Evolutionary conservation across 495 filamentous ascomycete species (phyloP), one percentile per base, ranked within the genome.

Genomic region (Xylaria telfairii): DNA sequence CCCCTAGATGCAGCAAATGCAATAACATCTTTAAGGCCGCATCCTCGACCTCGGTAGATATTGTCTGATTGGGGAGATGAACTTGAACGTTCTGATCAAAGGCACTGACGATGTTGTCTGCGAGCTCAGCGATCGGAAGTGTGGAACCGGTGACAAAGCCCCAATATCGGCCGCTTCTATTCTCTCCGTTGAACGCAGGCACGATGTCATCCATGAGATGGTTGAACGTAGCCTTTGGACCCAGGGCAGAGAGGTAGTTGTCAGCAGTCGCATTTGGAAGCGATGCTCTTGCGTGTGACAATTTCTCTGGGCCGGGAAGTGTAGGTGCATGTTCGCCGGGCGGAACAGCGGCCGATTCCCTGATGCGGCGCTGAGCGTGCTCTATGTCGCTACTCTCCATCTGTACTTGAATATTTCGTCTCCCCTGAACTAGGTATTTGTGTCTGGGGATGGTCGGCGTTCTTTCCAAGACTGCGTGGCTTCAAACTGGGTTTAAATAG

Each of bases 61-160:
- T 85, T 0, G 89, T 91, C 76, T 97, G 90, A 12, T 85, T 80
- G 0, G 93, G 88, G 26, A 98, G 82, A 81, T 97, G 93, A 12
- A 98, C 93, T 62, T 89, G 86, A n/a, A 94, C 89, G 76, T 94
- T 97, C 71, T 96, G 92, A 76, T 97, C 95, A 53, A 89, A 88
- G 2, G 87, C 86, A 10, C 88, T 90, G 60, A 94, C 93, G 15
- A 97, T 81, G 74, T 91, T 89, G 77, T 98, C 95, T 0, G 92
- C 95, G n/a, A 93, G 86, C 42, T 90, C 83, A 39, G 94, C 94
- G n/a, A 93, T 89, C 0, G 94, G 93, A 3, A 93, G 93, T 39
- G 83, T 81, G 19, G 93, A 92, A 24, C 95, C 95, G 0, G 91
- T 96, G 8, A 98, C 90, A 75, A 97, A 97, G 30, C 93, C 95